Base-by-base conservation (phyloP, 1,284 basidiomycete species). In the Malassezia sp. region DNA sequence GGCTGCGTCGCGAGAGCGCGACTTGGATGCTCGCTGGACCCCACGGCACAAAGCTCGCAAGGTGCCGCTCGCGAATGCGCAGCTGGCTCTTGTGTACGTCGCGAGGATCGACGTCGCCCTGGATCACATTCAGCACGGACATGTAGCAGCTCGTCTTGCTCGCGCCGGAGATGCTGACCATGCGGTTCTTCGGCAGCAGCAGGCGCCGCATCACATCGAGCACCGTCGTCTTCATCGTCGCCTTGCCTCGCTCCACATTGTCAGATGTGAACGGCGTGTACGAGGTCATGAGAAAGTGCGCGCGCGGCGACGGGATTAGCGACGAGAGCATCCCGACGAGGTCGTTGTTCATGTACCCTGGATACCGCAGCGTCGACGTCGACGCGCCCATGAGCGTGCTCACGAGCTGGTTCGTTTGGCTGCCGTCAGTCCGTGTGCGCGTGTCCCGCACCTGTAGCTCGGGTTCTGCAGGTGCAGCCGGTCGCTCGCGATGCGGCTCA, bases 281-380 rank as follows among this genome's bases (percentile, higher is more conserved):
- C 14, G 87, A 89, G n/a, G 93, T 97, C 85, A 91, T 95, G 49
- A 99, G 78, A 77, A 97, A 97, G 73, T 99, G 93, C 64, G 90
- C 96, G 42, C 91, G 78, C n/a, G 93, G 91, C 9, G 93, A 97
- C 2, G 93, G 93, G 59, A 97, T 96, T 42, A 99, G 78, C 11
- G 86, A 90, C 2, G 93, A 89, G 48, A 97, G 85, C 61, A 99
- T 95, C 21, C 90, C 88, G 56, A 95, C 62, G 8, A 70, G 80
- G 68, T 99, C 91, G 64, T 97, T 99, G 76, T 97, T 97, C 91
- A 96, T 97, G 73, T 97, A 97, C 40, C 88, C 86, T 0, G 93
- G 93, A 74, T 95, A 97, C 59, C 93, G 81, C 20, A 99, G 78
- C 14, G 93, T 97, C 62, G 91, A 88, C 0, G 91, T 99, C 51